Evolutionary conservation across 495 filamentous ascomycete genomes (phyloP), one percentile per base, ranked within the genome.

Genomic region (Penicillium paradoxum): DNA sequence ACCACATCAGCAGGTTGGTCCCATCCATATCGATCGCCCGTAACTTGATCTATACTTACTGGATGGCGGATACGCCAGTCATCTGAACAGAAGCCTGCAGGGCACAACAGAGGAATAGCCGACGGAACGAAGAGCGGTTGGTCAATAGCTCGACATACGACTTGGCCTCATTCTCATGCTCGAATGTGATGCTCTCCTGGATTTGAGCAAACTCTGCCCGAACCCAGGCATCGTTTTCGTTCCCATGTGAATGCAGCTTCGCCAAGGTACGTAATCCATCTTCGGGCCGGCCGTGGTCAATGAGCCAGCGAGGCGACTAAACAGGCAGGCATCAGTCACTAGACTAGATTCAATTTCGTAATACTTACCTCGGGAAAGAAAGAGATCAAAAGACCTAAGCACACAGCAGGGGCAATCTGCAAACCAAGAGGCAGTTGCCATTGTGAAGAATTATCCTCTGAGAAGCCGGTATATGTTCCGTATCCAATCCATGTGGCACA

Each of bases 41-140:
- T 6, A 18, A 33, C 0, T 11, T 1, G 6, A 11, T 18, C 5
- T 17, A 7, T 6, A 27, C 58, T 70, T 60, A 73, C 72, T 89
- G 84, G 59, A 88, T 87, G 0, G 85, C 85, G 4, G 79, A 82
- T 3, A 87, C 84, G 53, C 85, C 85, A 0, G 85, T 88, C 84
- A 88, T 84, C 58, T 89, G 86, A 14, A 82, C 76, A 1, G 81
- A 82, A 5, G 83, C 84, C 63, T 88, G 86, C 15, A 89, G 64
- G 0, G 85, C 71, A 58, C 78, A 81, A 48, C 83, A 84, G 14
- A 89, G 73, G 64, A 88, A 83, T 9, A 89, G 68, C 13, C 86
- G 79, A 15, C 86, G 81, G 73, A 88, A 88, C 2, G 79, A 82
- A 3, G 82, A 81, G 22, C 73, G 77, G 51, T 81, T 79, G 6